Evolutionary conservation across 768 basidiomycete species (phyloP).

Genomic region (Boletales sp.): DNA sequence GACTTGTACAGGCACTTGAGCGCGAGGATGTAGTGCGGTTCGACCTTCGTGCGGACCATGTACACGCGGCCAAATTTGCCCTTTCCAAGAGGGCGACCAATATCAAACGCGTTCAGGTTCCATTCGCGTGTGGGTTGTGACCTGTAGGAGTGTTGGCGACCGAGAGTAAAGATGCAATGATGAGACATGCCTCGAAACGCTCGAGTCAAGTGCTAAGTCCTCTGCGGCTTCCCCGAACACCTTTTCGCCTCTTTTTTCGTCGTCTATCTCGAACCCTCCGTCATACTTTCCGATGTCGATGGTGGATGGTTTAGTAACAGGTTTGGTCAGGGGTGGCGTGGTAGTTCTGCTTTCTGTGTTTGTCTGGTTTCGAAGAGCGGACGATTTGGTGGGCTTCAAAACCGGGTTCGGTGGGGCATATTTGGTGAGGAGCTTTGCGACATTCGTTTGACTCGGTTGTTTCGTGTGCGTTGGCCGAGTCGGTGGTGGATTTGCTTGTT

Average conservation of each 20-base stretch:
- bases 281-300: slow-evolving; percentile 91
- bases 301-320: slow-evolving; percentile 14
- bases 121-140: slow-evolving; percentile 78
- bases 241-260: slow-evolving; percentile 71
- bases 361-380: slow-evolving; percentile 41
- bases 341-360: slow-evolving; percentile 23
- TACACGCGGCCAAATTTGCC: slow-evolving; percentile 99
- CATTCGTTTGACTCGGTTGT: slow-evolving; percentile 55
- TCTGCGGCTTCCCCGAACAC: slow-evolving; percentile 77
- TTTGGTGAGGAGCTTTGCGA: slow-evolving; percentile 72
- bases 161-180: not conserved
- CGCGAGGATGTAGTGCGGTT: slow-evolving; percentile 90
- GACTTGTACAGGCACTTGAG: slow-evolving; percentile 97
- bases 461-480: slow-evolving; percentile 42
- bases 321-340: slow-evolving; percentile 25
- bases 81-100: slow-evolving; percentile 95
- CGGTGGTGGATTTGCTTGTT: slow-evolving; percentile 33
- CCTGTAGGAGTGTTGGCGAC: slow-evolving; percentile 33
- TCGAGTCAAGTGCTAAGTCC: slow-evolving; percentile 83
- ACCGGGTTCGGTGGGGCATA: slow-evolving; percentile 61
- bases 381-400: slow-evolving; percentile 33
- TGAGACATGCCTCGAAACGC: slow-evolving; percentile 55
- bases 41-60: slow-evolving; percentile 90
- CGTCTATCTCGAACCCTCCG: slow-evolving; percentile 92
- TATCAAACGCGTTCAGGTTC: slow-evolving; percentile 84